Evolutionary conservation across 106 monocot species (phyloP).

Genomic region (Xerophyta viscosa): DNA sequence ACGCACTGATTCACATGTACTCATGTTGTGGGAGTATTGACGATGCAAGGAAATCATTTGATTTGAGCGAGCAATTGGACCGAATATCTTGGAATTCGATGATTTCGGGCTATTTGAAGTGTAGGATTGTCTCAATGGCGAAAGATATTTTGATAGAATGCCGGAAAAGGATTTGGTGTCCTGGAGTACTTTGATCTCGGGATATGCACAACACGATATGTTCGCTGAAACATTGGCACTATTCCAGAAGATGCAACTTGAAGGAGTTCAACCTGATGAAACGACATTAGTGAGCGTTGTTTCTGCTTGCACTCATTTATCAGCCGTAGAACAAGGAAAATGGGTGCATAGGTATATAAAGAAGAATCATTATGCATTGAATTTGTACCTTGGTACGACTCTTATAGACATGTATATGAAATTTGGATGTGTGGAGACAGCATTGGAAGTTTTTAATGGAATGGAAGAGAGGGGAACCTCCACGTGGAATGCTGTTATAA

Average conservation of each 20-base stretch:
- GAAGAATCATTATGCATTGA: slow-evolving; percentile 20
- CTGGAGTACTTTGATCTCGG: slow-evolving; percentile 84
- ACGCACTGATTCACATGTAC: slow-evolving; percentile 84
- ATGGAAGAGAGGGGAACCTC: slow-evolving; percentile 49
- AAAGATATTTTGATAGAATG: slow-evolving; percentile 42
- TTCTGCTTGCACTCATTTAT: slow-evolving; percentile 58
- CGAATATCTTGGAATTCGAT: slow-evolving; percentile 92
- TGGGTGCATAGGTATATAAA: slow-evolving; percentile 69
- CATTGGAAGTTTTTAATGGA: slow-evolving; percentile 48
- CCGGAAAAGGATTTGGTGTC: slow-evolving; percentile 67
- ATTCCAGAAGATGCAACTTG: slow-evolving; percentile 61
- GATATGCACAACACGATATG: slow-evolving; percentile 45
- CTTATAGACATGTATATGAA: slow-evolving; percentile 99
- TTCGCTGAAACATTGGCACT: slow-evolving; percentile 53
- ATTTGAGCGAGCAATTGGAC: slow-evolving; percentile 33
- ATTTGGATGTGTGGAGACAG: slow-evolving; percentile 57
- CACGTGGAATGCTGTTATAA: slow-evolving; percentile 80
- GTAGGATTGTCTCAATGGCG: slow-evolving; percentile 40
- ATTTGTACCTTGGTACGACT: slow-evolving; percentile 60
- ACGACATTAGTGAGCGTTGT: slow-evolving; percentile 70
- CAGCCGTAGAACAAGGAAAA: slow-evolving; percentile 72
- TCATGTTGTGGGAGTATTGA: slow-evolving; percentile 30
- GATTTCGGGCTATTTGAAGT: slow-evolving; percentile 64
- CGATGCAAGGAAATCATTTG: slow-evolving; percentile 44
- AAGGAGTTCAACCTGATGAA: slow-evolving; percentile 57